A percentile compares a stretch with the other conserved stretches of the same genome.
These are phyloP conservation scores for Aspergillus ruber DNA, from an alignment of 2,329 filamentous ascomycete species.

Conservation along the genomic window DNA sequence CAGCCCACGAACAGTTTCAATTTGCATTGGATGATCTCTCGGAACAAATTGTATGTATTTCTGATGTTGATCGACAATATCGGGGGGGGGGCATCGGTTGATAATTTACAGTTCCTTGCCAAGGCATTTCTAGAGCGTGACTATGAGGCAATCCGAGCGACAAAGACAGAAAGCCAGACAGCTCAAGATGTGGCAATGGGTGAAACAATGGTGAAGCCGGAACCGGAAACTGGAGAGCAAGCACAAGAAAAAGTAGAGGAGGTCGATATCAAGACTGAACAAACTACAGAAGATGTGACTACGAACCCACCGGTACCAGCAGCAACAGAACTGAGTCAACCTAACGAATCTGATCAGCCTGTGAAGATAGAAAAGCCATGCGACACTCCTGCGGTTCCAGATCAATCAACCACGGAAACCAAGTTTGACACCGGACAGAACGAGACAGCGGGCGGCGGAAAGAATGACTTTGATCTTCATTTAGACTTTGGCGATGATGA, in stretches of 20 bases:
- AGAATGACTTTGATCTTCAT: slow-evolving; percentile 34
- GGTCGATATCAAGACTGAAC: slow-evolving; percentile 14
- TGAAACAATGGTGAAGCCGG: slow-evolving; percentile 13
- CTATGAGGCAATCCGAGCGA: slow-evolving; percentile 31
- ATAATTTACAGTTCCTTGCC: slow-evolving; percentile 31
- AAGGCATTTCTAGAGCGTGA: slow-evolving; percentile 39
- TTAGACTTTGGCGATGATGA: slow-evolving; percentile 35
- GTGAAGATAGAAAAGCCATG: slow-evolving; percentile 20
- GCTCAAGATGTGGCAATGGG: slow-evolving; percentile 26
- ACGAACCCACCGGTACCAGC: slow-evolving; percentile 2
- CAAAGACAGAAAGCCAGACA: slow-evolving; percentile 21
- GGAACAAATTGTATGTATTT: slow-evolving; percentile 35
- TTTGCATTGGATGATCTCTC: slow-evolving; percentile 34
- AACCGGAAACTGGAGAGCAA: slow-evolving; percentile 11
- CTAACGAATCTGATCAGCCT: slow-evolving; percentile 8
- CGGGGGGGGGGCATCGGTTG: not conserved
- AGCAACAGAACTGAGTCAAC: slow-evolving; percentile 8
- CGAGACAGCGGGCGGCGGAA: slow-evolving; percentile 17
- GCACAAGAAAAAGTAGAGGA: slow-evolving; percentile 13
- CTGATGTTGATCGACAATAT: not conserved
- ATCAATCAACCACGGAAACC: slow-evolving; percentile 26
- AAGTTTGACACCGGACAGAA: slow-evolving; percentile 38
- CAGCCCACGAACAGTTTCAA: slow-evolving; percentile 35
- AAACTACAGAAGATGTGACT: slow-evolving; percentile 6
- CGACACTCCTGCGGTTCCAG: slow-evolving; percentile 5